These are phyloP conservation scores for Smittium culicis DNA, from an alignment of 371 early-diverging fungal genomes.

Conservation along the genomic window DNA sequence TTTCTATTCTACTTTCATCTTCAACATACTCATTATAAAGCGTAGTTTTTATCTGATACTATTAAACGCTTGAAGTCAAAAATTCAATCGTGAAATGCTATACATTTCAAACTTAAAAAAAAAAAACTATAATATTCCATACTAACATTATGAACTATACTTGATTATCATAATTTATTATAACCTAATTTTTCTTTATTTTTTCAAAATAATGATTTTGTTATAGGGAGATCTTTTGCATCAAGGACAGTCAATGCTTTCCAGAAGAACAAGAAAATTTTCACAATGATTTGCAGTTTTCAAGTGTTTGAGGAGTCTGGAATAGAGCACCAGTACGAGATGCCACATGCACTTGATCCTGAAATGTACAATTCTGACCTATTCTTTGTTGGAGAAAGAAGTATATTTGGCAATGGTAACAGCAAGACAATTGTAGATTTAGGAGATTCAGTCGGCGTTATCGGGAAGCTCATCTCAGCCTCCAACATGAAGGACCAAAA, in stretches of 20 bases:
- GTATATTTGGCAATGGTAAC: not conserved
- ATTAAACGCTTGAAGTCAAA: too few relatives aligned
- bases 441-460: not conserved
- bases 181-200: not conserved
- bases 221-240: constrained; percentile 28
- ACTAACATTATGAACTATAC: too few relatives aligned
- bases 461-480: not conserved
- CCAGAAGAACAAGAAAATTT: constrained; percentile 39
- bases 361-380: not conserved
- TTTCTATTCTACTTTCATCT: not conserved
- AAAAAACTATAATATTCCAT: too few relatives aligned
- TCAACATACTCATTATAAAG: too few relatives aligned
- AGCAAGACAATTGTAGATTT: not conserved
- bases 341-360: not conserved
- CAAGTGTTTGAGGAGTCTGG: constrained; percentile 16
- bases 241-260: constrained; percentile 38
- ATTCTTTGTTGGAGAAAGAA: not conserved
- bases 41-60: too few relatives aligned
- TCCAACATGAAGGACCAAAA: not conserved
- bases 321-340: constrained; percentile 5
- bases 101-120: too few relatives aligned
- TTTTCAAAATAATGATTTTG: not conserved
- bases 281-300: constrained; percentile 36
- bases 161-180: not conserved
- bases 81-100: too few relatives aligned